phyloP scores from a whole-genome alignment of 2,329 filamentous ascomycete genomes.

The Botrytis fragariae region DNA sequence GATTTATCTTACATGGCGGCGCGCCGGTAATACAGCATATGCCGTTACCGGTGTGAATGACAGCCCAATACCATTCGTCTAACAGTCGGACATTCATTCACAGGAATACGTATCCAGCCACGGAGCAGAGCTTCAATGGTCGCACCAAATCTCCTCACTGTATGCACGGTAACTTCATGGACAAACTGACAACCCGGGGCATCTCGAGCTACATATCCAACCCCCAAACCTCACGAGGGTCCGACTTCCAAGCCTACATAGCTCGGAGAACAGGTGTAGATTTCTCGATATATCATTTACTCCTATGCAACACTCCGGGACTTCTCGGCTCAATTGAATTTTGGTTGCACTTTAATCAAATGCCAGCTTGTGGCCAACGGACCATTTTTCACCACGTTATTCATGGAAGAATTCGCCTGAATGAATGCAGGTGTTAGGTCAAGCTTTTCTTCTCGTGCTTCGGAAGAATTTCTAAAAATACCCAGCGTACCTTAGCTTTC shows the following conservation, averaged over 20 bases:
- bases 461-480: conserved; percentile 11
- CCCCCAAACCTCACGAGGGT: conserved; percentile 1
- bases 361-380: neutral
- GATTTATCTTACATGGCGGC: neutral
- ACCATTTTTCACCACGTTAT: neutral
- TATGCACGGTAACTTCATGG: neutral
- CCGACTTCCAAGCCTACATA: neutral
- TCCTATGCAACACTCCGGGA: conserved; percentile 9
- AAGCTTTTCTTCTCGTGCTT: conserved; percentile 14
- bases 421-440: conserved; percentile 5
- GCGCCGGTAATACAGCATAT: conserved; percentile 2
- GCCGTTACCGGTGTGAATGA: neutral
- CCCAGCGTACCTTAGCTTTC: neutral
- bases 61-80: neutral
- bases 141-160: neutral
- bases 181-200: neutral
- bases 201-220: neutral
- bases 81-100: neutral
- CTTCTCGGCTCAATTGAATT: neutral
- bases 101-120: neutral
- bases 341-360: conserved; percentile 7
- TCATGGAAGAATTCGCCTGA: neutral
- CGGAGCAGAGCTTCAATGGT: neutral
- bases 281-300: neutral
- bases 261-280: neutral